Percentiles rank a stretch among this genome's conserved stretches.
Conservation (phyloP, 495 filamentous ascomycete genomes). For the Xylaria bambusicola region DNA sequence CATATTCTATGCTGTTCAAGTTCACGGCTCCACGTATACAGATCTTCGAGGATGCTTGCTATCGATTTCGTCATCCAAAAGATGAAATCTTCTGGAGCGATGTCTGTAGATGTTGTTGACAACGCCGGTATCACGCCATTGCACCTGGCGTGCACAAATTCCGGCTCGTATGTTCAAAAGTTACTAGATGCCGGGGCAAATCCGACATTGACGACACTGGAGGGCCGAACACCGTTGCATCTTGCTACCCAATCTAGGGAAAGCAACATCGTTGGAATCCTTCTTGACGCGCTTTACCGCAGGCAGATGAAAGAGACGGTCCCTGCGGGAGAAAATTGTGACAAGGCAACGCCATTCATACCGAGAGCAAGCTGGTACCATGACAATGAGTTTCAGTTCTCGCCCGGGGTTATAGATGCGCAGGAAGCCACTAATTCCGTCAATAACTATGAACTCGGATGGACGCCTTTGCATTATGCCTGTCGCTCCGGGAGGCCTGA, state of each 20-base stretch:
- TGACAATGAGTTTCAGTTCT: neutral
- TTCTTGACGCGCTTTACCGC: conserved; percentile 32
- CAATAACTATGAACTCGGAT: conserved; percentile 17
- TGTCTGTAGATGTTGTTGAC: neutral
- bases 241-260: conserved; percentile 39
- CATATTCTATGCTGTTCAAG: neutral
- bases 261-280: conserved; percentile 40
- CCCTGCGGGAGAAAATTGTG: neutral
- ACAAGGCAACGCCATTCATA: neutral
- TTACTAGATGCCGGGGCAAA: conserved; percentile 42
- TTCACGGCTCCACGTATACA: neutral
- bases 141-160: conserved; percentile 38
- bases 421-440: conserved; percentile 21
- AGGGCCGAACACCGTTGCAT: conserved; percentile 42
- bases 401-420: neutral
- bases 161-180: conserved; percentile 30
- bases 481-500: conserved; percentile 41
- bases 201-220: conserved; percentile 25
- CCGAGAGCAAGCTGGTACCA: neutral
- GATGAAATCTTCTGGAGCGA: neutral
- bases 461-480: conserved; percentile 39
- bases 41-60: neutral
- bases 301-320: neutral
- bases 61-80: neutral
- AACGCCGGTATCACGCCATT: conserved; percentile 15